phyloP scores from a whole-genome alignment of 2,329 filamentous ascomycete genomes.

The Fusarium falciforme region DNA sequence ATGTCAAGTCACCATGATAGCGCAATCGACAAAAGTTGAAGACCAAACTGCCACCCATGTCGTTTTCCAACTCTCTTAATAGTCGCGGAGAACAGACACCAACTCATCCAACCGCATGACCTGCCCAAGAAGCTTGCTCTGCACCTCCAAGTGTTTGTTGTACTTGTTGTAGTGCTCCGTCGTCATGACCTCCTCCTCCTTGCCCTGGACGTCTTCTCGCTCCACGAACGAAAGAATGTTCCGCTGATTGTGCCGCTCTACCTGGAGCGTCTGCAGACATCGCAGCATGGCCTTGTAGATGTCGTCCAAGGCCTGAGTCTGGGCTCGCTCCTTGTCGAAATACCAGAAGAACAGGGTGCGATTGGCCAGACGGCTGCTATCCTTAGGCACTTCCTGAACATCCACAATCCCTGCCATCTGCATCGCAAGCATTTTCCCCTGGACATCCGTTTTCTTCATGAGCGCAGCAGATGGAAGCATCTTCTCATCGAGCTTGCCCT shows the following conservation, averaged over 20 bases:
- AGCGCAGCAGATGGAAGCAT: slow-evolving; percentile 83
- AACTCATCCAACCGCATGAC: slow-evolving; percentile 85
- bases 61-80: slow-evolving; percentile 51
- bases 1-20: slow-evolving; percentile 7
- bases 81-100: slow-evolving; percentile 85
- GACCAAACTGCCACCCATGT: neutral
- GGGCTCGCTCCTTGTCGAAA: slow-evolving; percentile 81
- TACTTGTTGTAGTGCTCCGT: slow-evolving; percentile 77
- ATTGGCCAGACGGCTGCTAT: slow-evolving; percentile 82
- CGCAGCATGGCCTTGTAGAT: slow-evolving; percentile 92
- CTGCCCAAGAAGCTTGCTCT: slow-evolving; percentile 81
- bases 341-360: slow-evolving; percentile 93
- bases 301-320: slow-evolving; percentile 78
- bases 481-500: slow-evolving; percentile 96
- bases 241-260: slow-evolving; percentile 78
- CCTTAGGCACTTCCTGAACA: slow-evolving; percentile 92
- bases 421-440: slow-evolving; percentile 85
- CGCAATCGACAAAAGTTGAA: neutral
- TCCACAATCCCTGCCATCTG: slow-evolving; percentile 89
- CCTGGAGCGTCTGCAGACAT: slow-evolving; percentile 81
- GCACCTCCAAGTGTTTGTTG: slow-evolving; percentile 69
- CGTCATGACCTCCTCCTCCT: slow-evolving; percentile 83
- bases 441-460: slow-evolving; percentile 86
- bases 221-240: slow-evolving; percentile 84
- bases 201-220: slow-evolving; percentile 85